Base-by-base conservation (phyloP, 1,284 basidiomycete genomes). In the Trichosporon faecale region DNA sequence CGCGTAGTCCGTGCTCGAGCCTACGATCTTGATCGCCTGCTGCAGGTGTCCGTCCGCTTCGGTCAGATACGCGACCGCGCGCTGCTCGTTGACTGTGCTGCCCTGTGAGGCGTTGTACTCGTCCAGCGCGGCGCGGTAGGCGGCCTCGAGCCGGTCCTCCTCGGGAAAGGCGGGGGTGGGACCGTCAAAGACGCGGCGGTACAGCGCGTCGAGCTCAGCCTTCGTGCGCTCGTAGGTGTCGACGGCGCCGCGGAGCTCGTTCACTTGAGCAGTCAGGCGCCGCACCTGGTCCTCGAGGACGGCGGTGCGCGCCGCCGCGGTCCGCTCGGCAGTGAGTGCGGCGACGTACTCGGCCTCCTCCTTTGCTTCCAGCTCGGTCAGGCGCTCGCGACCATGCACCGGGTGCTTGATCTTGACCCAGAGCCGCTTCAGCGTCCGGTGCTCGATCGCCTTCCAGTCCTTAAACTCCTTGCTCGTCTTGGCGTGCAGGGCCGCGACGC, bases 301-400 rank as follows among this genome's bases (percentile, higher is more conserved):
- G 18, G 70, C 68, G 49, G 74, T 72, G 31, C 75, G 72, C 11
- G 69, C 68, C 31, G 72, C 44, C 33, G 66, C 68, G 52, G 65
- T 68, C 49, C 74, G 68, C 63, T 76, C 74, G 25, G 70, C 63
- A 16, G 61, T 64, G 21, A 78, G 66, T n/a, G 70, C 75, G 2
- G 72, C 72, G 29, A 75, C 27, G 55, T 78, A 77, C 57, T 76
- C 73, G 23, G 67, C 67, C 69, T 77, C 73, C 67, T 75, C 76
- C 65, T 75, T 74, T 31, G 72, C 66, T 66, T 74, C 74, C 65
- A 70, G 72, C 55, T 60, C 61, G 9, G 52, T 21, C 6, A 76
- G 68, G 2, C 25, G 52, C 40, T 72, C 65, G 25, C 61, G 66
- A 29, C 66, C 57, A 14, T 65, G 31, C 12, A 37, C 64, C 0